Evolutionary conservation across 139 green algal species (phyloP), one percentile per base, ranked within the genome.

Genomic region (Diplosphaera chodatii): DNA sequence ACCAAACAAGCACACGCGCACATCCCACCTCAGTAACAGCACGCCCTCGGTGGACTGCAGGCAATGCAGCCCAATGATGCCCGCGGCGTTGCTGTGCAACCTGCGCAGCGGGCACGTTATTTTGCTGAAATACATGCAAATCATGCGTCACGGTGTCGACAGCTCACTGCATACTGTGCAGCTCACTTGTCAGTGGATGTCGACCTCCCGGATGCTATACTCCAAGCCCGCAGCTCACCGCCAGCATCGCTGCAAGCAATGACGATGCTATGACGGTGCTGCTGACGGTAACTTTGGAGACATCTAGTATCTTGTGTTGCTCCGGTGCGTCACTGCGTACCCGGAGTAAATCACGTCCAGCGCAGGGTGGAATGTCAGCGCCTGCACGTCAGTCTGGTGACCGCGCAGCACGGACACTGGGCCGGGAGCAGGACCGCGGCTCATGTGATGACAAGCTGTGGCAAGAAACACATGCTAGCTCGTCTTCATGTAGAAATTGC

Each of bases 361-460:
- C 22, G 21, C 29, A 20, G 34, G 31, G 18, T 80, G 69, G 66
- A 77, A 86, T 21, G 64, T 59, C 32, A 86, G 56, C 29, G 85
- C 69, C 63, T 91, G 75, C 63, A 85, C 74, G 56, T 90, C 72
- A 29, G 34, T 40, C 13, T 65, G 40, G 65, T 90, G 73, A 23
- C 70, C 70, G 3, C 82, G 55, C 30, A 85, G 77, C 23, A 85
- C 74, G 27, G 55, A 63, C 4, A 72, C 48, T 2, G 79, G 79
- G 8, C 72, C 48, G 25, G 78, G 74, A 27, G 72, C 21, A 13
- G 48, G 30, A 32, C n/a, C 41, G 56, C 48, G 34, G 29, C 22
- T 28, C 59, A 65, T 65, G n/a, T n/a, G n/a, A n/a, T n/a, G n/a
- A n/a, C n/a, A n/a, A n/a, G n/a, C n/a, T n/a, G n/a, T n/a, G n/a